Evolutionary conservation across 2,329 filamentous ascomycete genomes (phyloP).

Genomic region (Thermoascus crustaceus): DNA sequence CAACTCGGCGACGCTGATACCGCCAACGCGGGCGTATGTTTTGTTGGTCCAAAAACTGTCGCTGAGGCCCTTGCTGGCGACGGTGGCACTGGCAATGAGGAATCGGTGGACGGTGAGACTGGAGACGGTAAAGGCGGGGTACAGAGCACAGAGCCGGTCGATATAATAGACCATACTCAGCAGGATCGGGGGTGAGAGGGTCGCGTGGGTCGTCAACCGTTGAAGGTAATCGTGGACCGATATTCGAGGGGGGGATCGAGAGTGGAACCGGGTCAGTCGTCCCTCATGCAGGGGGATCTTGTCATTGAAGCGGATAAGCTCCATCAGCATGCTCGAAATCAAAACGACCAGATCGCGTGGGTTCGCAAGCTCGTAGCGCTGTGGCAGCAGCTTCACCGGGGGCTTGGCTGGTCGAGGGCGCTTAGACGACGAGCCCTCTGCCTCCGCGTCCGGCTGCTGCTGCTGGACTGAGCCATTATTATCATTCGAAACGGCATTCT

Average conservation of each 20-base stretch:
- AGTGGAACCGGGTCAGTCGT: slow-evolving; percentile 89
- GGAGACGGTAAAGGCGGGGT: slow-evolving; percentile 91
- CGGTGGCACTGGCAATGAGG: slow-evolving; percentile 88
- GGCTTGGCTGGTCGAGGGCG: slow-evolving; percentile 38
- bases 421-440: slow-evolving; percentile 35
- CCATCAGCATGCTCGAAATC: slow-evolving; percentile 90
- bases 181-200: slow-evolving; percentile 84
- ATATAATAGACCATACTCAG: slow-evolving; percentile 99
- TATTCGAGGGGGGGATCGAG: slow-evolving; percentile 79
- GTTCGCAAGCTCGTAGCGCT: slow-evolving; percentile 71
- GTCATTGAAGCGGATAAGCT: slow-evolving; percentile 90
- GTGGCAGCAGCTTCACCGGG: slow-evolving; percentile 48
- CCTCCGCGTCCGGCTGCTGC: slow-evolving; percentile 14
- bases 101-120: slow-evolving; percentile 96
- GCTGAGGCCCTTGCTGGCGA: slow-evolving; percentile 89
- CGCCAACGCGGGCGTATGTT: slow-evolving; percentile 88
- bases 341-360: slow-evolving; percentile 81
- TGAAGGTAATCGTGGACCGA: slow-evolving; percentile 91
- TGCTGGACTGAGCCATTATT: slow-evolving; percentile 16
- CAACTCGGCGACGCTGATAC: slow-evolving; percentile 81
- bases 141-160: slow-evolving; percentile 83
- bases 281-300: slow-evolving; percentile 74
- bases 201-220: slow-evolving; percentile 86
- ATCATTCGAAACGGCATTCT: slow-evolving; percentile 27
- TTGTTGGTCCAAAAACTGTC: slow-evolving; percentile 99